Conservation (phyloP, 2,329 filamentous ascomycete genomes). For the Beauveria sp. region DNA sequence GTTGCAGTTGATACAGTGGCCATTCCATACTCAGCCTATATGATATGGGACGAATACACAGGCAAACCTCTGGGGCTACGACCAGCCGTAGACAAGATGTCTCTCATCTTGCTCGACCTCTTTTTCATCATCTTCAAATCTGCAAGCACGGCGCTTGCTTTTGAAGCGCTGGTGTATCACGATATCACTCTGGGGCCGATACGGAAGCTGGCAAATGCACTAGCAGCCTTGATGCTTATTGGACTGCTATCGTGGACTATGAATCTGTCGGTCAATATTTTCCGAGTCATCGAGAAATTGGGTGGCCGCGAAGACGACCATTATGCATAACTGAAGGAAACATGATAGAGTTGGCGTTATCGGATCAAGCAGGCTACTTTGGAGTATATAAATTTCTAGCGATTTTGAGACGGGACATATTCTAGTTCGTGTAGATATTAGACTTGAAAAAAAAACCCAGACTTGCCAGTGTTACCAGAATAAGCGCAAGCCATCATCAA, state of each 20-base stretch:
- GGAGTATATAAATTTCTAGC: background rate
- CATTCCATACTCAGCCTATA: constrained; percentile 83
- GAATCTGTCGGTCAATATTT: constrained; percentile 82
- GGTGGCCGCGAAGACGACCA: constrained; percentile 44
- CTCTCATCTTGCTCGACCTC: constrained; percentile 82
- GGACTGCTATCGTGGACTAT: constrained; percentile 83
- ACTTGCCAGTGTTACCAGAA: no score
- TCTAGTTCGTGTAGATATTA: no score
- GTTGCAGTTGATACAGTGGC: constrained; percentile 84
- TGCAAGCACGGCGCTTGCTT: constrained; percentile 83
- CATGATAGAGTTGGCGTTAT: background rate
- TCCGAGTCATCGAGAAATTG: constrained; percentile 57
- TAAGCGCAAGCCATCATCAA: no score
- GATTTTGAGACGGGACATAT: background rate
- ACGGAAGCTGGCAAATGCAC: constrained; percentile 54
- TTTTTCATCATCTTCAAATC: constrained; percentile 98
- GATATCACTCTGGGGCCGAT: constrained; percentile 28
- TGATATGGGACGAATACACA: constrained; percentile 94
- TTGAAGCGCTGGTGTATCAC: constrained; percentile 67
- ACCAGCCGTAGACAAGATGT: constrained; percentile 75
- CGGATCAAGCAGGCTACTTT: background rate
- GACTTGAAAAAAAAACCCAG: no score
- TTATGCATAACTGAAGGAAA: constrained; percentile 14
- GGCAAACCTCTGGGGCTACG: constrained; percentile 87
- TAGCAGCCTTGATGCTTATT: constrained; percentile 72